A percentile compares a stretch with the other conserved stretches of the same genome.
These are phyloP conservation scores for Coemansia sp. DNA, from an alignment of 192 early-diverging fungal species.

Conservation along the genomic window DNA sequence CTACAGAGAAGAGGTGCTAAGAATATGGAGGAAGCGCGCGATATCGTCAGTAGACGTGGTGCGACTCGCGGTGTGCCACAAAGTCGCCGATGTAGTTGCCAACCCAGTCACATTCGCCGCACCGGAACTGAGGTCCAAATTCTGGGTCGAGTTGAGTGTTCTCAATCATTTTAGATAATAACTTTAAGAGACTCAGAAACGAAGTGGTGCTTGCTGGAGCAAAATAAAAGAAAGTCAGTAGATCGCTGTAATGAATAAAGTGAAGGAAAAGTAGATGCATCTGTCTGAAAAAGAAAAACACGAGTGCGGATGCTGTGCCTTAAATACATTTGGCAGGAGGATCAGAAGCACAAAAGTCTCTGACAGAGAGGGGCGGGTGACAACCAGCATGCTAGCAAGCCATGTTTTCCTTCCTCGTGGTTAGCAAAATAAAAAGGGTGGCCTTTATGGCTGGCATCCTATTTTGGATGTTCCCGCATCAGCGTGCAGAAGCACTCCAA, in stretches of 20 bases:
- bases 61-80: conserved; percentile 33
- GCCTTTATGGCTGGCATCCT: not conserved
- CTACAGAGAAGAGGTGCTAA: conserved; percentile 1
- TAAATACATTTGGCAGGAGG: not conserved
- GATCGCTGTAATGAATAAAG: not conserved
- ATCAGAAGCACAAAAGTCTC: not conserved
- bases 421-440: not conserved
- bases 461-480: conserved; percentile 3
- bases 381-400: not conserved
- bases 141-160: not conserved
- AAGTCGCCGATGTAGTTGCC: conserved; percentile 34
- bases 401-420: not conserved
- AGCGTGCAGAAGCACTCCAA: not conserved
- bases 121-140: conserved; percentile 18
- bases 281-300: not conserved
- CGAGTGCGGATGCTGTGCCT: not conserved
- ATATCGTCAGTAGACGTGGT: conserved; percentile 11
- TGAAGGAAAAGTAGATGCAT: not conserved
- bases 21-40: not conserved
- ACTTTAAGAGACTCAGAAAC: not conserved
- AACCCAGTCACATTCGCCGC: conserved; percentile 36
- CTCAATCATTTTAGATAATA: not conserved
- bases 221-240: not conserved
- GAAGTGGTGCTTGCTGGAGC: not conserved
- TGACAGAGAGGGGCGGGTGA: not conserved